Conservation (phyloP, 257 asterid species). For the Ligustrum vulgare region DNA sequence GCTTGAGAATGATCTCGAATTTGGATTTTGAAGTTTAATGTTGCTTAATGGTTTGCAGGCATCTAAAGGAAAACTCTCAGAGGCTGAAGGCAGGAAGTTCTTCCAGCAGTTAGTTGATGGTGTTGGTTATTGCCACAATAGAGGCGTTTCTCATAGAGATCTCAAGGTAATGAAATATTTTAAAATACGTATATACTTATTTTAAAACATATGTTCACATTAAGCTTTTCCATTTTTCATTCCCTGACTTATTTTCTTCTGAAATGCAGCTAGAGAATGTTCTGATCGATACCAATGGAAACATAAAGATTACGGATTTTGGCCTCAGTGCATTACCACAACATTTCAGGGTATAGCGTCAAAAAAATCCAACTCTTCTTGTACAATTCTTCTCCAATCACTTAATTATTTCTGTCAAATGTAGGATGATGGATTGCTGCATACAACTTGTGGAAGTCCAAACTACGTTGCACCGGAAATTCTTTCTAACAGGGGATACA, state of each 20-base stretch:
- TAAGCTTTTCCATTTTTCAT: background rate
- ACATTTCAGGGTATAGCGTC: conserved; percentile 72
- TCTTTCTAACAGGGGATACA: conserved; percentile 85
- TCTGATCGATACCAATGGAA: conserved; percentile 68
- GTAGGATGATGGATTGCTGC: conserved; percentile 91
- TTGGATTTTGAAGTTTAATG: background rate
- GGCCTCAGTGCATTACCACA: conserved; percentile 99
- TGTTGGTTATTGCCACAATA: conserved; percentile 82
- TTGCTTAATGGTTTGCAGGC: conserved; percentile 43
- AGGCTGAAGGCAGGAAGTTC: conserved; percentile 80
- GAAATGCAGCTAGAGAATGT: conserved; percentile 86
- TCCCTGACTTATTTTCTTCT: background rate
- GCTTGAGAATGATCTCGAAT: background rate
- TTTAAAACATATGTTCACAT: conserved; percentile 15
- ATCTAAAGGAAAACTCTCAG: conserved; percentile 72
- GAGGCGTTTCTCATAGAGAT: conserved; percentile 94
- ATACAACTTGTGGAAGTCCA: conserved; percentile 99
- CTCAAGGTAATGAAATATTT: conserved; percentile 35
- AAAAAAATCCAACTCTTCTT: conserved; percentile 3
- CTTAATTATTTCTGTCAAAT: conserved; percentile 18
- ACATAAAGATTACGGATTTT: conserved; percentile 81
- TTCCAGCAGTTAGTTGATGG: conserved; percentile 93
- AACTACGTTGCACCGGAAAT: conserved; percentile 97
- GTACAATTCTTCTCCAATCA: conserved; percentile 6
- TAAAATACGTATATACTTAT: too few relatives aligned